A percentile compares a stretch with the other conserved stretches of the same genome.
These are phyloP conservation scores for Candida ulmi DNA, from an alignment of 805 yeast genomes.

Conservation along the genomic window DNA sequence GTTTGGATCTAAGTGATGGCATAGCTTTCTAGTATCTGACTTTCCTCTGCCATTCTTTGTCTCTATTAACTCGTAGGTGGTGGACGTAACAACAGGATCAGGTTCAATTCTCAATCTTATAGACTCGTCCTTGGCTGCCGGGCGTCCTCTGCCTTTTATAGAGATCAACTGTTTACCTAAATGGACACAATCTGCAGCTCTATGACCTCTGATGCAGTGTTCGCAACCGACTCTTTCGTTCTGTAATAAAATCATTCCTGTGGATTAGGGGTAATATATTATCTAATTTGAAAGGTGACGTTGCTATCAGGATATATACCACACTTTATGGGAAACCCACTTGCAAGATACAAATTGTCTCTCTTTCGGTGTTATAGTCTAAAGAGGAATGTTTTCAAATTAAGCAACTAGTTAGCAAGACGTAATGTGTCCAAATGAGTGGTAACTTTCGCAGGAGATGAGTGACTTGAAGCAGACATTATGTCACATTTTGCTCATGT, in stretches of 20 bases:
- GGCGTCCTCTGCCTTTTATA: conserved; percentile 88
- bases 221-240: conserved; percentile 79
- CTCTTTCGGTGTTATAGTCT: neutral
- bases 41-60: conserved; percentile 10
- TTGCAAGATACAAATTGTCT: neutral
- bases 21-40: conserved; percentile 5
- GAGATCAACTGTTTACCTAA: conserved; percentile 73
- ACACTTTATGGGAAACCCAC: no score
- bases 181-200: conserved; percentile 85
- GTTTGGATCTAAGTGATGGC: conserved; percentile 13
- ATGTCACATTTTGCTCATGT: no score
- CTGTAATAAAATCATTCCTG: conserved; percentile 77
- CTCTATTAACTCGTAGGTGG: conserved; percentile 12
- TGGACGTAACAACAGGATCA: conserved; percentile 3
- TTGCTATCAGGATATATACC: neutral
- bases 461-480: no score
- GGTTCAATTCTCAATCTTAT: conserved; percentile 14
- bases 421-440: no score
- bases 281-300: no score
- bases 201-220: conserved; percentile 87
- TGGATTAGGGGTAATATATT: no score
- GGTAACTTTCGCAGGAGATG: no score
- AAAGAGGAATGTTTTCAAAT: no score
- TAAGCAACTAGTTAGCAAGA: no score
- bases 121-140: conserved; percentile 35